These are phyloP conservation scores for Aspergillus felis DNA, from an alignment of 2,329 filamentous ascomycete genomes.

Conservation along the genomic window DNA sequence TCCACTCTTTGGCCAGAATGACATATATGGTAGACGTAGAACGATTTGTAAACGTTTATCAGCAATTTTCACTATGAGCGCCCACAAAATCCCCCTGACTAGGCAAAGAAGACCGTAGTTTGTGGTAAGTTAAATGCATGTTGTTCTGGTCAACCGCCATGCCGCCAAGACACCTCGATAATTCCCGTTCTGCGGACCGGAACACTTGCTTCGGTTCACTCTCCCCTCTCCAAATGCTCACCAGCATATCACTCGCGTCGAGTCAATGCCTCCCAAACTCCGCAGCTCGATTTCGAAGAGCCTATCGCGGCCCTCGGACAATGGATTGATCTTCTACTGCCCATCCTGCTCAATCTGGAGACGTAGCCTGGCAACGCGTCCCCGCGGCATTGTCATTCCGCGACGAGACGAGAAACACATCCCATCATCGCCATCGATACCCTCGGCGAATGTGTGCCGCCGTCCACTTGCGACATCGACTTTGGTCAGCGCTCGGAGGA, in stretches of 20 bases:
- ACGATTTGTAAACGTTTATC: no score
- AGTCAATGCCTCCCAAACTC: conserved; percentile 38
- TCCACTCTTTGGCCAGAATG: no score
- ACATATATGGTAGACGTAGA: no score
- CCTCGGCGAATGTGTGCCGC: conserved; percentile 12
- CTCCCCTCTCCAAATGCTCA: conserved; percentile 6
- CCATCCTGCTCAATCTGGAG: conserved; percentile 40
- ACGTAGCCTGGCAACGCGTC: conserved; percentile 29
- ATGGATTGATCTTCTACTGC: conserved; percentile 32
- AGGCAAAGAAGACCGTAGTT: no score
- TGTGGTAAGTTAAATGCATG: no score
- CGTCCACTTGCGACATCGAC: conserved; percentile 47
- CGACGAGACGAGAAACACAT: conserved; percentile 5
- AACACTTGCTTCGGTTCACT: conserved; percentile 6
- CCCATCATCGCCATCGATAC: conserved; percentile 12
- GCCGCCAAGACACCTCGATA: conserved; percentile 14
- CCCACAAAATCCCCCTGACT: no score
- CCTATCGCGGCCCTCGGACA: conserved; percentile 27
- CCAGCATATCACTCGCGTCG: background rate
- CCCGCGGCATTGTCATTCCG: conserved; percentile 10
- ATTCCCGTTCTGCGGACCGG: conserved; percentile 3
- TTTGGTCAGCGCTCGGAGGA: conserved; percentile 51
- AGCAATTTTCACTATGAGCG: no score
- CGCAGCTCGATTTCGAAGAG: conserved; percentile 33
- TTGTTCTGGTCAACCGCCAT: background rate